Base-by-base conservation (phyloP, 768 basidiomycete genomes). In the Leccinum variicolor region DNA sequence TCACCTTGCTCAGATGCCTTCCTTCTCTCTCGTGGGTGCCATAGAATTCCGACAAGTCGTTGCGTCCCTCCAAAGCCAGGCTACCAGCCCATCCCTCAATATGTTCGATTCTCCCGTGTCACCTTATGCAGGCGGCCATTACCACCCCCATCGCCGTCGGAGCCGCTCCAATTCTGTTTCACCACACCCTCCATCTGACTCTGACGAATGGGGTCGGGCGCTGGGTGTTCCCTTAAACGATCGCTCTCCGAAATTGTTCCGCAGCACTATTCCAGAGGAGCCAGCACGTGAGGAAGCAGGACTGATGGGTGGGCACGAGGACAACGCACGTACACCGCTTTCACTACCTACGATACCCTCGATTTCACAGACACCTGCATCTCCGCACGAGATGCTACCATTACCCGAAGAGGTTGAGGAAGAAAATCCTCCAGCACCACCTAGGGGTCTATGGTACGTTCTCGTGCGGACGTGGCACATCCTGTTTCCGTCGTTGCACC, bases 21-120 rank as follows among this genome's bases (percentile, higher is more conserved):
- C 89, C 0, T 93, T 93, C 65, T 98, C 96, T 3, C 82, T 99
- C 2, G 83, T 98, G 5, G 93, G 96, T 9, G 97, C 97, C 0
- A 82, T 99, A 46, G 97, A 99, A 72, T 99, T 99, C 74, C 82
- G 94, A 17, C 88, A 94, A 58, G 90, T 98, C 23, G 89, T 99
- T 21, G 80, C 89, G 11, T 86, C 89, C 0, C 77, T 99, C 23
- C 84, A 85, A 61, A 79, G 79, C 50, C 85, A 94, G 65, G 86
- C 87, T 10, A 79, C 83, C 2, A 77, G 77, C 1, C 73, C 81
- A 0, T 80, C 84, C 0, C 75, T 92, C 50, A 79, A 72, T 57
- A 75, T 84, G 4, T 92, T 92, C 61, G 88, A 90, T 50, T 81
- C 79, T 26, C 81, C 77, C 0, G 59, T 86, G 71, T 84, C 89